Conservation (phyloP, 441 rosid species). For the Croton setiger region DNA sequence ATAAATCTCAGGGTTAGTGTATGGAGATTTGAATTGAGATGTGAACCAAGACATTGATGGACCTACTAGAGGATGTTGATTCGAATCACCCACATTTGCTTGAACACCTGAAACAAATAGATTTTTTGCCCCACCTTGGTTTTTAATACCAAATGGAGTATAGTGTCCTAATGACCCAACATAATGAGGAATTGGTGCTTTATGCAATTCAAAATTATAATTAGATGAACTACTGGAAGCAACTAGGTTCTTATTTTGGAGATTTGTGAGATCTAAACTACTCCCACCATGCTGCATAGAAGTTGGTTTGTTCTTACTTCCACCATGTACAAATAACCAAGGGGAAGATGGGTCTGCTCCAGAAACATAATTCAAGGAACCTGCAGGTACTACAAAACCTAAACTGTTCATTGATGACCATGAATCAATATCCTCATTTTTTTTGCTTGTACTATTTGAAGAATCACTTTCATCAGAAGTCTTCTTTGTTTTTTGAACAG, state of each 20-base stretch:
- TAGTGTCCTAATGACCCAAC: constrained; percentile 18
- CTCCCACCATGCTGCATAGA: constrained; percentile 25
- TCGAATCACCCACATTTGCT: constrained; percentile 2
- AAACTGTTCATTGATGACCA: constrained; percentile 23
- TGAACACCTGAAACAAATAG: constrained; percentile 15
- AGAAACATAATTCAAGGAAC: constrained; percentile 24
- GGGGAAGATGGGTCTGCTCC: constrained; percentile 25
- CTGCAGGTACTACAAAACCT: constrained; percentile 20
- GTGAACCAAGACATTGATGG: constrained; percentile 24
- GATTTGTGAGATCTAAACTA: constrained; percentile 23
- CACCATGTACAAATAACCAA: constrained; percentile 16
- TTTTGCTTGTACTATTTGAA: constrained; percentile 11
- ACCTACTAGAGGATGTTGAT: constrained; percentile 13
- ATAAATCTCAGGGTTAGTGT: constrained; percentile 7
- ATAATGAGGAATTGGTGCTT: constrained; percentile 17
- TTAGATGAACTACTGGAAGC: constrained; percentile 32
- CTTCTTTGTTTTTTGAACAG: constrained; percentile 25
- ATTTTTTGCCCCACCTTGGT: constrained; percentile 21
- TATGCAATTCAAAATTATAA: constrained; percentile 19
- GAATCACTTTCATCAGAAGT: constrained; percentile 26
- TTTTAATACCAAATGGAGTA: constrained; percentile 9
- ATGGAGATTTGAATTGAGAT: constrained; percentile 1
- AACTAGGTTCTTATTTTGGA: constrained; percentile 15
- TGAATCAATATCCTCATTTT: constrained; percentile 12
- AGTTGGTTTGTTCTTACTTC: constrained; percentile 24